A percentile compares a stretch with the other conserved stretches of the same genome.
Conservation (phyloP, 2,329 filamentous ascomycete species). For the Raffaelea albimanens region DNA sequence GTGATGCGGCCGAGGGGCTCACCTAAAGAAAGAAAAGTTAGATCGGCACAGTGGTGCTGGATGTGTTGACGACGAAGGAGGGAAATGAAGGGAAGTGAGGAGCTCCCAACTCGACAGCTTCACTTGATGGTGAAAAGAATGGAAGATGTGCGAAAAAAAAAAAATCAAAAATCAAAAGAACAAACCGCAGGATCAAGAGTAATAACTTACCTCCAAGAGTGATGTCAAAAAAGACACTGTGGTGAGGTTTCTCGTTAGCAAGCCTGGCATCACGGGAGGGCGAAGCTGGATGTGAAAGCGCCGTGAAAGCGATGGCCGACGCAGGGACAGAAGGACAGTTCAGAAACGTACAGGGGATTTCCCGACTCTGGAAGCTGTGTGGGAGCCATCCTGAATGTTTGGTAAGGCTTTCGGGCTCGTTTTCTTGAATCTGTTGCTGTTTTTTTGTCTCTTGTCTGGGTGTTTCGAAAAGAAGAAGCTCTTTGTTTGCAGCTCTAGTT, state of each 20-base stretch:
- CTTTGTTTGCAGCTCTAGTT: too few relatives aligned
- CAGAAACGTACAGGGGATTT: slow-evolving; percentile 34
- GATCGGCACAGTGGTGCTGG: not conserved
- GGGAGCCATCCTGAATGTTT: slow-evolving; percentile 31
- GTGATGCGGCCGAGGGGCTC: slow-evolving; percentile 80
- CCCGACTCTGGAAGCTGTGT: slow-evolving; percentile 36
- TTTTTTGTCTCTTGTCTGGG: too few relatives aligned
- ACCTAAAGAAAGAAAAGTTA: slow-evolving; percentile 37
- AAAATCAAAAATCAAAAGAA: not conserved
- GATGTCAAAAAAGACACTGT: slow-evolving; percentile 25
- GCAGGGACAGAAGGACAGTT: not conserved
- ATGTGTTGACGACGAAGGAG: too few relatives aligned
- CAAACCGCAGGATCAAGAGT: too few relatives aligned
- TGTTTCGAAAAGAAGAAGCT: too few relatives aligned
- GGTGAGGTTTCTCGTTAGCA: slow-evolving; percentile 19
- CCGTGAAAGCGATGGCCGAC: not conserved
- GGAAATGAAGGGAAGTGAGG: too few relatives aligned
- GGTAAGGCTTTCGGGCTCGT: too few relatives aligned
- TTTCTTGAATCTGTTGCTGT: too few relatives aligned
- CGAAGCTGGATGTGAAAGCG: not conserved
- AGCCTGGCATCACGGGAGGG: not conserved
- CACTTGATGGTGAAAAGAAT: not conserved
- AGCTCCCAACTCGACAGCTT: not conserved
- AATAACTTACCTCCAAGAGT: slow-evolving; percentile 59
- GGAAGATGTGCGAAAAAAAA: not conserved